phyloP scores from a whole-genome alignment of 2,329 filamentous ascomycete genomes.

The Phaeosphaeria sp. region DNA sequence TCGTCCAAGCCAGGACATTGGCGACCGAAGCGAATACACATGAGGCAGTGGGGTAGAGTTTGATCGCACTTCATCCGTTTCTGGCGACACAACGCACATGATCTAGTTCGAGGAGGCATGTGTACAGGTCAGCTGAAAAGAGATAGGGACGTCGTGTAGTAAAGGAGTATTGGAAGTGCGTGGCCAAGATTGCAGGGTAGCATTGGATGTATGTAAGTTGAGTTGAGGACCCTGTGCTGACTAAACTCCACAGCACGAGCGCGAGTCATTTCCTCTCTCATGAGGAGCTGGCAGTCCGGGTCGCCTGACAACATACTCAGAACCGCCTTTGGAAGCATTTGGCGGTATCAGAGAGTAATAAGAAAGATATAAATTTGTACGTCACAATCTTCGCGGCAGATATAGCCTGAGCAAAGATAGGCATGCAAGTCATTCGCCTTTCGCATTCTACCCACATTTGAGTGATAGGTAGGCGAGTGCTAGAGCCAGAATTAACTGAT shows the following conservation, averaged over 20 bases:
- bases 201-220: background rate
- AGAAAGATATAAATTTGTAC: no score
- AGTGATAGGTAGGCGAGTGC: no score
- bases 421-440: no score
- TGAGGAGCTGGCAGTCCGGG: background rate
- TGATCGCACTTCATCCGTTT: constrained; percentile 44
- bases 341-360: background rate
- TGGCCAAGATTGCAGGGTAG: background rate
- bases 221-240: background rate
- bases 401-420: no score
- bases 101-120: constrained; percentile 33
- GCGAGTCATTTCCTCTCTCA: background rate
- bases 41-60: constrained; percentile 36
- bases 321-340: background rate
- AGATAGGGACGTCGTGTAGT: background rate
- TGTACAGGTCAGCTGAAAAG: background rate
- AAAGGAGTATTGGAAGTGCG: background rate
- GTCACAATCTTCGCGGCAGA: no score
- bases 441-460: no score
- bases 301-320: background rate
- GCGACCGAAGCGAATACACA: constrained; percentile 32
- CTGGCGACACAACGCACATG: constrained; percentile 36
- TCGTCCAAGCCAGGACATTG: constrained; percentile 33
- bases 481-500: background rate
- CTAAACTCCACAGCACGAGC: background rate